Evolutionary conservation across 2,329 filamentous ascomycete genomes (phyloP).

Genomic region (Colletotrichum simmondsii): DNA sequence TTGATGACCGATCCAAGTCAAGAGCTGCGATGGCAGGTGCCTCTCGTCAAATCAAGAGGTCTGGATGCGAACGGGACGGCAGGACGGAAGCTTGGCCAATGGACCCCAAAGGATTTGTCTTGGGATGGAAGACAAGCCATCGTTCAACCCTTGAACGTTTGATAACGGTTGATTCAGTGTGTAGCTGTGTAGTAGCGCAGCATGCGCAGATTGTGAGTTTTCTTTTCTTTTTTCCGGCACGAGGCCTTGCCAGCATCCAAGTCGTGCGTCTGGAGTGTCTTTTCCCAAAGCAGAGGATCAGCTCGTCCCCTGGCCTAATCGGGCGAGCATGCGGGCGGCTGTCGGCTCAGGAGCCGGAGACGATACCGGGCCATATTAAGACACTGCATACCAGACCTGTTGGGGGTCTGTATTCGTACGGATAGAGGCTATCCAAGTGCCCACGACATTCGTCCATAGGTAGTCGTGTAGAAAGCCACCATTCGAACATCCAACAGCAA

Average conservation of each 20-base stretch:
- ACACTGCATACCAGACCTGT: constrained; percentile 3
- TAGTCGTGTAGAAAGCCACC: neutral
- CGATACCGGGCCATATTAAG: neutral
- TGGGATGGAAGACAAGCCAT: constrained; percentile 10
- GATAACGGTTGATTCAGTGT: neutral
- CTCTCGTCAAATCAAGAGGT: constrained; percentile 1
- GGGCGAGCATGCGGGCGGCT: constrained; percentile 4
- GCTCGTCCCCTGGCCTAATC: constrained; percentile 17
- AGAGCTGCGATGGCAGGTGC: constrained; percentile 33
- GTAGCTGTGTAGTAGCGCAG: neutral
- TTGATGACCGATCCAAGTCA: constrained; percentile 13
- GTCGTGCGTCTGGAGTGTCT: neutral
- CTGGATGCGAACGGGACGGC: constrained; percentile 12
- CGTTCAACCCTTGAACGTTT: neutral
- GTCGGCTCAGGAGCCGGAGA: constrained; percentile 4
- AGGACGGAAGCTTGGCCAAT: constrained; percentile 1
- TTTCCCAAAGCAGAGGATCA: constrained; percentile 4
- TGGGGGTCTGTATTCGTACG: neutral
- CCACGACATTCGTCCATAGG: neutral
- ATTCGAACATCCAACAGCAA: neutral
- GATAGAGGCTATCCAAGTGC: neutral
- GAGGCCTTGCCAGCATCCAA: neutral
- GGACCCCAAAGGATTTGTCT: neutral
- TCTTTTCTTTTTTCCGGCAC: neutral
- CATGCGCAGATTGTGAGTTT: neutral